Percentiles rank a stretch among this genome's conserved stretches.
phyloP scores from a whole-genome alignment of 371 early-diverging fungal genomes.

The Mucor racemosus region DNA sequence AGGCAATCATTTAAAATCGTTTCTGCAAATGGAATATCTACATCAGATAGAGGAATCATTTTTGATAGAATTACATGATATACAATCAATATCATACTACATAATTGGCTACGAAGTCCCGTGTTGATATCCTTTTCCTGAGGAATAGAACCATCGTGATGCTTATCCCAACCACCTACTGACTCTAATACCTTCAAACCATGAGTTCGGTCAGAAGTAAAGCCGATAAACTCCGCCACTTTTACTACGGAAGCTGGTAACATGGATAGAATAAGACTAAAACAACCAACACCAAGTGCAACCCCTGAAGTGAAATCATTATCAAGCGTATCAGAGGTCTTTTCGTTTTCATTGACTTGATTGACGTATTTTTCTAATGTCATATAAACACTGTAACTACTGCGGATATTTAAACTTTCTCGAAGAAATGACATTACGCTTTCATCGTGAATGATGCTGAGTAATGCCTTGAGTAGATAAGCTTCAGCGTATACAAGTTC shows the following conservation, averaged over 20 bases:
- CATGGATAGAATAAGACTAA: constrained; percentile 54
- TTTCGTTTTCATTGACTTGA: constrained; percentile 24
- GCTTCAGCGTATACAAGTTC: constrained; percentile 79
- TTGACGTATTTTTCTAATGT: constrained; percentile 60
- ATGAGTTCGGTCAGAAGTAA: constrained; percentile 67
- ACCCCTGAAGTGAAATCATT: constrained; percentile 78
- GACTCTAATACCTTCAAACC: constrained; percentile 68
- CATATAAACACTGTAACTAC: constrained; percentile 67
- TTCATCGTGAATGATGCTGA: constrained; percentile 71
- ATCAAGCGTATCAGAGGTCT: constrained; percentile 50
- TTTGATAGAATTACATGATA: constrained; percentile 75
- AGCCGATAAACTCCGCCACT: constrained; percentile 74
- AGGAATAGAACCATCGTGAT: constrained; percentile 2
- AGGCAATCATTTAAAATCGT: constrained; percentile 47
- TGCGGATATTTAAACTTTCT: constrained; percentile 76
- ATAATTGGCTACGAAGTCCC: constrained; percentile 55
- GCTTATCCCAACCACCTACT: constrained; percentile 51
- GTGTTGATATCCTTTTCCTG: constrained; percentile 14
- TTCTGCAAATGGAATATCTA: constrained; percentile 52
- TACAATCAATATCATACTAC: constrained; percentile 62
- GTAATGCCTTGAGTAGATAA: constrained; percentile 67
- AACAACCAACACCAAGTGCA: constrained; percentile 68
- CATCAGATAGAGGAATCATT: constrained; percentile 58
- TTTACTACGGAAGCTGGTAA: constrained; percentile 56
- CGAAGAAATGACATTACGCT: constrained; percentile 72